Base-by-base conservation (phyloP, 352 stramenopile genomes). In the Phytophthora palmivora region DNA sequence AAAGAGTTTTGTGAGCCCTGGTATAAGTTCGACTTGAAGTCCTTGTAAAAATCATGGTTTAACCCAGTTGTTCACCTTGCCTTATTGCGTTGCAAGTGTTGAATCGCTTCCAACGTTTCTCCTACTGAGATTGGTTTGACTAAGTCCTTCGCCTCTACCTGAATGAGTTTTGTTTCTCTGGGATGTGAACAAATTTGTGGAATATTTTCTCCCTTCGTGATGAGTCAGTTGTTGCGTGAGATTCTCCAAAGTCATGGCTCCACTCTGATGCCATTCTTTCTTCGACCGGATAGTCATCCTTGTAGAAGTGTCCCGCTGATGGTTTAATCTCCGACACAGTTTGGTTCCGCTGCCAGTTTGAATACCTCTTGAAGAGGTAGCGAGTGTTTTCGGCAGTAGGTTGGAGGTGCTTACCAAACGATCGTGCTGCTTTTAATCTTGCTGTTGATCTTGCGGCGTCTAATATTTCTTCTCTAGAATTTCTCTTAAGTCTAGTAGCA, bases 181-280 rank as follows among this genome's bases (percentile, higher is more conserved):
- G 19, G 14, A 43, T 16, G 2, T 16, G 15, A 0, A 19, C 11
- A 32, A 42, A 43, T 12, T 18, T 39, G 16, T 42, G 8, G 16
- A 42, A 43, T 12, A 7, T 18, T 1, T 43, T 1, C 2, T 48
- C 8, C n/a, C 15, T 7, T 2, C 0, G 2, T 4, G 15, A 6
- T 10, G 24, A 16, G 3, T 30, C 0, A 1, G 14, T 28, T n/a
- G 8, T 10, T 11, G 42, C 42, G 8, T 48, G 42, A 4, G 42
- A 48, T 1, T 8, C 21, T 9, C 9, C 42, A 19, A 48, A 34
- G 22, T 34, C 22, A 19, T 36, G 42, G 16, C 22, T 48, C 42
- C 42, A 48, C 16, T 48, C 42, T 11, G 42, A 34, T 36, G 42
- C 42, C 42, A 48, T 48, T 32, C 42, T 48, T 21, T 48, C 42